phyloP scores from a whole-genome alignment of 73 alveolate genomes.

The Paramecium pentaurelia region DNA sequence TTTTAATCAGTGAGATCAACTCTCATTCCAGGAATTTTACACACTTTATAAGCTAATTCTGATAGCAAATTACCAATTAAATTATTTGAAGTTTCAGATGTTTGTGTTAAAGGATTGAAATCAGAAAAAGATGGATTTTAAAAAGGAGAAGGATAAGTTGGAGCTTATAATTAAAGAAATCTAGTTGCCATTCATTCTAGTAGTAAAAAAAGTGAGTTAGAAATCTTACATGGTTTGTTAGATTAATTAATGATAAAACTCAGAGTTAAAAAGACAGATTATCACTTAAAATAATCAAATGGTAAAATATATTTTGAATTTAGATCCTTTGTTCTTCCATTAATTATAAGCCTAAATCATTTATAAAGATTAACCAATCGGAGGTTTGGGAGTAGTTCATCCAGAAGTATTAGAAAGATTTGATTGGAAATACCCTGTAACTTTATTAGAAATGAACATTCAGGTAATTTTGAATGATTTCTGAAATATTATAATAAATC shows the following conservation, averaged over 20 bases:
- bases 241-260: slow-evolving; percentile 90
- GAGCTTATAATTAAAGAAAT: slow-evolving; percentile 84
- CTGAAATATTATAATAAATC: background rate
- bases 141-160: slow-evolving; percentile 78
- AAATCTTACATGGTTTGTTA: slow-evolving; percentile 89
- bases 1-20: slow-evolving; percentile 94
- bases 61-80: slow-evolving; percentile 75
- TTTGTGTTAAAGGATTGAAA: slow-evolving; percentile 76
- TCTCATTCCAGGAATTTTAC: slow-evolving; percentile 95
- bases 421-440: slow-evolving; percentile 89
- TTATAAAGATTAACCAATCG: slow-evolving; percentile 75
- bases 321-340: slow-evolving; percentile 85
- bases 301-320: slow-evolving; percentile 17
- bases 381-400: slow-evolving; percentile 92
- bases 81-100: slow-evolving; percentile 93
- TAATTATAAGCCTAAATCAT: slow-evolving; percentile 87
- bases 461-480: slow-evolving; percentile 68
- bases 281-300: slow-evolving; percentile 41
- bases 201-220: slow-evolving; percentile 75
- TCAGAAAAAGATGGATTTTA: slow-evolving; percentile 86
- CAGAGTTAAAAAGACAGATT: slow-evolving; percentile 60
- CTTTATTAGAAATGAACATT: slow-evolving; percentile 83
- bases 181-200: slow-evolving; percentile 80
- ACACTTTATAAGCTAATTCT: slow-evolving; percentile 84
- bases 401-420: slow-evolving; percentile 89